Conservation (phyloP, 1,139 yeast genomes). For the Pneumocystis oryctolagi region DNA sequence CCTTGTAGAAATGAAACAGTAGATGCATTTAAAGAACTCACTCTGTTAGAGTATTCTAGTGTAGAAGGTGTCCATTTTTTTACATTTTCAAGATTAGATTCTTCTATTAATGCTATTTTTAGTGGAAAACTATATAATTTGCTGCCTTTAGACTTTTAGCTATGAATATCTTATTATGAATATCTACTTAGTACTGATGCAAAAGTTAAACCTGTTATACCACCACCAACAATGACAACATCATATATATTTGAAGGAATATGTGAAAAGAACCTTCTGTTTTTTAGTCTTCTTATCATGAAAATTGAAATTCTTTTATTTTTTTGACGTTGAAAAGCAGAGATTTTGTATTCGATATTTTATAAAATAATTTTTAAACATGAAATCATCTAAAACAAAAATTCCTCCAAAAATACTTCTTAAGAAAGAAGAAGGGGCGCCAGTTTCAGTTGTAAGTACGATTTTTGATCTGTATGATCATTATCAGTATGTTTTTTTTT, state of each 20-base stretch:
- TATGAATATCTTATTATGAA: neutral
- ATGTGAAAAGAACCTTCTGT: neutral
- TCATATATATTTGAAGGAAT: slow-evolving; percentile 29
- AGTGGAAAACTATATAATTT: slow-evolving; percentile 48
- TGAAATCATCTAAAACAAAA: neutral
- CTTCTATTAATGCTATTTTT: slow-evolving; percentile 60
- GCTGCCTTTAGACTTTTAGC: slow-evolving; percentile 24
- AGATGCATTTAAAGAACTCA: slow-evolving; percentile 66
- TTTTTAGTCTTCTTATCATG: neutral
- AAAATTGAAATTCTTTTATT: neutral
- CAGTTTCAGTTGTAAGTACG: too few relatives aligned
- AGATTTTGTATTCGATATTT: neutral
- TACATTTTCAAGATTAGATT: slow-evolving; percentile 41
- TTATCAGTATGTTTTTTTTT: neutral
- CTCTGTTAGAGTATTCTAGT: slow-evolving; percentile 54
- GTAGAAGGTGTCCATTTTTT: slow-evolving; percentile 43
- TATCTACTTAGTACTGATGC: slow-evolving; percentile 46
- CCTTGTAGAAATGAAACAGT: slow-evolving; percentile 3
- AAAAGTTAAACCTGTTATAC: slow-evolving; percentile 88
- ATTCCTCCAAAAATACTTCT: neutral
- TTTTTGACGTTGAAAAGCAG: neutral
- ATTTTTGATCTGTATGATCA: neutral
- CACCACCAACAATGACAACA: slow-evolving; percentile 86
- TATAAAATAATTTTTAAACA: neutral
- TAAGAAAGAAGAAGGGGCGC: too few relatives aligned